Percentiles rank a stretch among this genome's conserved stretches.
phyloP scores from a whole-genome alignment of 495 filamentous ascomycete genomes.

The Xylaria nigripes region DNA sequence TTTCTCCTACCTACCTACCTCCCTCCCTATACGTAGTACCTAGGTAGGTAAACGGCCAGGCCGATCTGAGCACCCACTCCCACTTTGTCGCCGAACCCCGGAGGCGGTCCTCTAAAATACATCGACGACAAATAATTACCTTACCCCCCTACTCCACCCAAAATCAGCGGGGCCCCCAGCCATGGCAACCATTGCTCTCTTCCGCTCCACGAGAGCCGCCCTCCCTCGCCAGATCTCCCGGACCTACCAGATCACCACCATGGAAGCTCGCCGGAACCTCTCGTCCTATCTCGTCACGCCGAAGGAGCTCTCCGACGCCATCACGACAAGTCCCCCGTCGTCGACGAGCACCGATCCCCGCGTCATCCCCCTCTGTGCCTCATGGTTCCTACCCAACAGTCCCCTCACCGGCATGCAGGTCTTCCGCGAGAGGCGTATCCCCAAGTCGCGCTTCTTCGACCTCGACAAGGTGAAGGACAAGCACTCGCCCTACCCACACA shows the following conservation, averaged over 20 bases:
- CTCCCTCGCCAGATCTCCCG: slow-evolving; percentile 21
- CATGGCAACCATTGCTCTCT: slow-evolving; percentile 33
- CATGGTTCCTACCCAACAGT: slow-evolving; percentile 96
- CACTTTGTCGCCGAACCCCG: slow-evolving; percentile 1
- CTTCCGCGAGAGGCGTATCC: slow-evolving; percentile 71
- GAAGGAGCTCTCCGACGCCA: slow-evolving; percentile 65
- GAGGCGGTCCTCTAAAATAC: neutral
- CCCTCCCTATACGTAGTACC: too few relatives aligned
- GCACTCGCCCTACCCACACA: slow-evolving; percentile 86
- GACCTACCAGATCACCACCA: slow-evolving; percentile 13
- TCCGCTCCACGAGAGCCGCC: slow-evolving; percentile 32
- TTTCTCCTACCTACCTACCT: neutral
- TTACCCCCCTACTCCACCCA: neutral
- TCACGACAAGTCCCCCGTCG: slow-evolving; percentile 65
- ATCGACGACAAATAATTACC: neutral
- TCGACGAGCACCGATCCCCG: slow-evolving; percentile 69
- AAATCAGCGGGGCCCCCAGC: neutral
- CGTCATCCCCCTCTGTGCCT: slow-evolving; percentile 79
- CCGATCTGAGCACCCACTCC: neutral
- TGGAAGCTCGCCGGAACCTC: slow-evolving; percentile 41
- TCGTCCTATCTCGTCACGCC: slow-evolving; percentile 81
- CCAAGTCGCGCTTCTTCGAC: slow-evolving; percentile 90
- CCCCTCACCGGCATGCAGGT: slow-evolving; percentile 64
- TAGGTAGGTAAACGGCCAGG: too few relatives aligned
- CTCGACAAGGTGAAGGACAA: slow-evolving; percentile 83